Conservation (phyloP, 495 filamentous ascomycete genomes). For the Bacidia rubella region DNA sequence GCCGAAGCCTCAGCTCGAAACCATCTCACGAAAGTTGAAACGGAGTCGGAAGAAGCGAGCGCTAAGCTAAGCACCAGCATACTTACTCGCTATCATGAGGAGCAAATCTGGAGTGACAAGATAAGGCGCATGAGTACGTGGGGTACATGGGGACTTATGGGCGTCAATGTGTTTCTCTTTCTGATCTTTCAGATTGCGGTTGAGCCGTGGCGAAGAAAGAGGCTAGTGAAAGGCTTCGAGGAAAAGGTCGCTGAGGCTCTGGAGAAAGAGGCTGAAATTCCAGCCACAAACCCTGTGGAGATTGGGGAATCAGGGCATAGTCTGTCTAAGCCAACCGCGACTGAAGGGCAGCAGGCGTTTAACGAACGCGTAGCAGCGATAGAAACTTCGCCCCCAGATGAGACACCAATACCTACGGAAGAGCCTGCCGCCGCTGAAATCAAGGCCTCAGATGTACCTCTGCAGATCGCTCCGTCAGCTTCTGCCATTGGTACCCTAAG, state of each 20-base stretch:
- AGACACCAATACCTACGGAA: constrained; percentile 3
- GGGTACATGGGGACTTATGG: constrained; percentile 98
- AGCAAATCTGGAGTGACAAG: constrained; percentile 98
- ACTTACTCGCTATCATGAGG: constrained; percentile 86
- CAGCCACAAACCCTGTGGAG: constrained; percentile 14
- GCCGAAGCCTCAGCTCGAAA: constrained; percentile 64
- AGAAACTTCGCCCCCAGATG: constrained; percentile 16
- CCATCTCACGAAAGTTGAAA: constrained; percentile 57
- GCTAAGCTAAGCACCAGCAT: constrained; percentile 64
- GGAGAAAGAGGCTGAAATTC: constrained; percentile 43
- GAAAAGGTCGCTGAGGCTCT: constrained; percentile 70
- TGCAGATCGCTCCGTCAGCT: constrained; percentile 1
- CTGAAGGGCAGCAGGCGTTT: constrained; percentile 15
- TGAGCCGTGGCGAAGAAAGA: constrained; percentile 76
- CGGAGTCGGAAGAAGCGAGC: constrained; percentile 60
- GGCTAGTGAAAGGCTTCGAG: constrained; percentile 66
- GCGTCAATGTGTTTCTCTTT: constrained; percentile 83
- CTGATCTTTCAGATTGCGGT: constrained; percentile 82
- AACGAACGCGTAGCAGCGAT: constrained; percentile 17
- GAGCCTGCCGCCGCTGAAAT: constrained; percentile 10
- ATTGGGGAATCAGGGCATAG: constrained; percentile 3
- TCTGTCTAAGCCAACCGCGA: constrained; percentile 16
- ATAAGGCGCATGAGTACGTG: constrained; percentile 92
- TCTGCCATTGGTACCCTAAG: constrained; percentile 35
- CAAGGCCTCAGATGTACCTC: constrained; percentile 6